phyloP scores from a whole-genome alignment of 768 basidiomycete genomes.

The Pulveroboletus sp. region DNA sequence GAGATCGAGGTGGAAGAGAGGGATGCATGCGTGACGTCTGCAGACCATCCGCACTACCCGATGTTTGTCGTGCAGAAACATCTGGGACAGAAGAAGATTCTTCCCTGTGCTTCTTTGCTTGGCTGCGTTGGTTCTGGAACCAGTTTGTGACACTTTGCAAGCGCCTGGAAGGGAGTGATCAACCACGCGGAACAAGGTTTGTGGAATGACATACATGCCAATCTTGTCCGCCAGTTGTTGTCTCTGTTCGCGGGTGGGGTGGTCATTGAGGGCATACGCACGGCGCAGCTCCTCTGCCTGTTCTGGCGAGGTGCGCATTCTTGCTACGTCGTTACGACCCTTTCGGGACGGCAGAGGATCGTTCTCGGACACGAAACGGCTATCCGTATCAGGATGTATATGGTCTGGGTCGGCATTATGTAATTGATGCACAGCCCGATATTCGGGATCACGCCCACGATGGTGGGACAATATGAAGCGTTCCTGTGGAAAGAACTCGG shows the following conservation, averaged over 20 bases:
- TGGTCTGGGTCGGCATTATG: constrained; percentile 47
- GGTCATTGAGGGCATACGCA: constrained; percentile 60
- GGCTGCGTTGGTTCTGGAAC: constrained; percentile 85
- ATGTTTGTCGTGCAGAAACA: constrained; percentile 15
- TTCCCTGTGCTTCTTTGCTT: constrained; percentile 69
- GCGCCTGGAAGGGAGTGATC: constrained; percentile 49
- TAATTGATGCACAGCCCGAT: constrained; percentile 23
- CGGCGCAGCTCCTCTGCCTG: constrained; percentile 71
- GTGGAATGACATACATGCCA: constrained; percentile 63
- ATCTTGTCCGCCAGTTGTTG: constrained; percentile 64
- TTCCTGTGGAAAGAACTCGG: constrained; percentile 30
- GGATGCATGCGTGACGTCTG: constrained; percentile 13
- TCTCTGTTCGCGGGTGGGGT: constrained; percentile 66
- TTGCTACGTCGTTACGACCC: constrained; percentile 33
- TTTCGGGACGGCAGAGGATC: constrained; percentile 32
- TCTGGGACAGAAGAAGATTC: constrained; percentile 36
- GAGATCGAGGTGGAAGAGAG: constrained; percentile 26
- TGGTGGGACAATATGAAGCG: constrained; percentile 32
- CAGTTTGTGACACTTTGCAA: constrained; percentile 81
- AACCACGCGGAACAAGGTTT: constrained; percentile 19
- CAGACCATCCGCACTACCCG: constrained; percentile 5
- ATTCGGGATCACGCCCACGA: constrained; percentile 28
- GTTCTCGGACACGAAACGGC: constrained; percentile 53
- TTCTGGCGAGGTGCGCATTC: constrained; percentile 58
- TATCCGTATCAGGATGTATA: constrained; percentile 48